Conservation (phyloP, 306 rosid genomes). For the Lithocarpus polystachyus region DNA sequence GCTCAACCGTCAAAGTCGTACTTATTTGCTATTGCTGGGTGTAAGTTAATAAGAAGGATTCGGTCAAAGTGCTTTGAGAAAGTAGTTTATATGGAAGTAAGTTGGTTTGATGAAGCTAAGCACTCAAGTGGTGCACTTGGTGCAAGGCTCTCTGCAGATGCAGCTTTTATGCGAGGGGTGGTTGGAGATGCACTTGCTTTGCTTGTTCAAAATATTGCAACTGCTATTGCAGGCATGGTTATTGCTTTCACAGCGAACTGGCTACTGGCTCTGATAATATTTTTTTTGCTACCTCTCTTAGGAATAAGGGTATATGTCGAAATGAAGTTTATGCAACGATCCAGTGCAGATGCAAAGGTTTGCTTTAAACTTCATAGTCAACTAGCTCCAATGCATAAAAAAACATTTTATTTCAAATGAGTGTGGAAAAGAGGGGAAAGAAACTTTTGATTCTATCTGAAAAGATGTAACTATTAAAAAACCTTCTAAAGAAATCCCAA, state of each 20-base stretch:
- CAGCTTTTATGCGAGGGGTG: slow-evolving; percentile 49
- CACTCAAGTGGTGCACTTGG: slow-evolving; percentile 77
- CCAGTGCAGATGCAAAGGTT: slow-evolving; percentile 69
- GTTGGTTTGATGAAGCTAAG: slow-evolving; percentile 71
- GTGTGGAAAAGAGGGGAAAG: neutral
- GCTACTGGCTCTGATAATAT: slow-evolving; percentile 61
- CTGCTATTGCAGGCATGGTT: slow-evolving; percentile 49
- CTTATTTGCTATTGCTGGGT: slow-evolving; percentile 64
- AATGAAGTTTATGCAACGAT: slow-evolving; percentile 54
- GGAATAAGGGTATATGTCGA: slow-evolving; percentile 50
- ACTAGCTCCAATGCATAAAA: neutral
- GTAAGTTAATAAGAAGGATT: slow-evolving; percentile 54
- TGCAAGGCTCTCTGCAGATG: slow-evolving; percentile 77
- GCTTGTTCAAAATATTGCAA: slow-evolving; percentile 49
- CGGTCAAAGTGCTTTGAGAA: slow-evolving; percentile 64
- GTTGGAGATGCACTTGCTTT: slow-evolving; percentile 74
- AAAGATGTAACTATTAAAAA: neutral
- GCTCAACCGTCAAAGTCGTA: slow-evolving; percentile 46
- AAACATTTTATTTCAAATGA: neutral
- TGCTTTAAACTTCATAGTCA: neutral
- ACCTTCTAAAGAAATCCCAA: too few species aligned
- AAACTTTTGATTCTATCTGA: neutral
- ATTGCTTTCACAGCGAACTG: slow-evolving; percentile 67
- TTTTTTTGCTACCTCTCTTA: slow-evolving; percentile 53
- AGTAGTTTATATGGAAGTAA: slow-evolving; percentile 68